These are phyloP conservation scores for Alternaria conjuncta DNA, from an alignment of 2,329 filamentous ascomycete genomes.

Conservation along the genomic window DNA sequence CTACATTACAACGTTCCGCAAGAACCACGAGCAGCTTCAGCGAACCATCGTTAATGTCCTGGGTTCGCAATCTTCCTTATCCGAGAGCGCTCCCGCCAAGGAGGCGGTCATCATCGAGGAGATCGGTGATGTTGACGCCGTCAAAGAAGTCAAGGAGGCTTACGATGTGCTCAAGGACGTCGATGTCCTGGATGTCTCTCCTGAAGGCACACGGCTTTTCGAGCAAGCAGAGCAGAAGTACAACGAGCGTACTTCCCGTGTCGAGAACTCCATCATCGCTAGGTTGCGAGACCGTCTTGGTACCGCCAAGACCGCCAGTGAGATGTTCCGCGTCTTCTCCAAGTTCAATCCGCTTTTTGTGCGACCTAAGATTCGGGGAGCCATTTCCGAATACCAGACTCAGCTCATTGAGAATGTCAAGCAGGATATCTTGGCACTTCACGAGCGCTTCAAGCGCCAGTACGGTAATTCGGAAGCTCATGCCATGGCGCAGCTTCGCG, in stretches of 20 bases:
- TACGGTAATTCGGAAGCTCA: slow-evolving; percentile 98
- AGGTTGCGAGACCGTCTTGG: slow-evolving; percentile 89
- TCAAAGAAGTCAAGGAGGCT: slow-evolving; percentile 93
- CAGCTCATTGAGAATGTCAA: slow-evolving; percentile 98
- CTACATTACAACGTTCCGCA: slow-evolving; percentile 92
- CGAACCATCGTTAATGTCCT: slow-evolving; percentile 97
- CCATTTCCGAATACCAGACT: slow-evolving; percentile 97
- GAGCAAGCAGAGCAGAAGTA: slow-evolving; percentile 94
- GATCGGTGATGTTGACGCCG: slow-evolving; percentile 95
- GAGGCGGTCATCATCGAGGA: slow-evolving; percentile 80
- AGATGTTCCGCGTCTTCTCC: slow-evolving; percentile 99
- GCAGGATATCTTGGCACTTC: slow-evolving; percentile 88
- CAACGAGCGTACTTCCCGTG: slow-evolving; percentile 94
- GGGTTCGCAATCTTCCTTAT: slow-evolving; percentile 64
- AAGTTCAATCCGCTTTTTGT: slow-evolving; percentile 99
- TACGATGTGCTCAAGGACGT: slow-evolving; percentile 95
- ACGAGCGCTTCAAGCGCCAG: slow-evolving; percentile 98
- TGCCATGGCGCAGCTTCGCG: slow-evolving; percentile 95
- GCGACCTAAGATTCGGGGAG: slow-evolving; percentile 96
- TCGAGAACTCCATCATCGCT: slow-evolving; percentile 99
- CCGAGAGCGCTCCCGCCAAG: slow-evolving; percentile 45
- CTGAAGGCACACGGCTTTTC: slow-evolving; percentile 89
- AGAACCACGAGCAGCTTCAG: slow-evolving; percentile 97
- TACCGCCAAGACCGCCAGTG: slow-evolving; percentile 94
- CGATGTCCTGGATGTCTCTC: slow-evolving; percentile 89